Evolutionary conservation across 2,329 filamentous ascomycete genomes (phyloP).

Genomic region (Zarea fungicola): DNA sequence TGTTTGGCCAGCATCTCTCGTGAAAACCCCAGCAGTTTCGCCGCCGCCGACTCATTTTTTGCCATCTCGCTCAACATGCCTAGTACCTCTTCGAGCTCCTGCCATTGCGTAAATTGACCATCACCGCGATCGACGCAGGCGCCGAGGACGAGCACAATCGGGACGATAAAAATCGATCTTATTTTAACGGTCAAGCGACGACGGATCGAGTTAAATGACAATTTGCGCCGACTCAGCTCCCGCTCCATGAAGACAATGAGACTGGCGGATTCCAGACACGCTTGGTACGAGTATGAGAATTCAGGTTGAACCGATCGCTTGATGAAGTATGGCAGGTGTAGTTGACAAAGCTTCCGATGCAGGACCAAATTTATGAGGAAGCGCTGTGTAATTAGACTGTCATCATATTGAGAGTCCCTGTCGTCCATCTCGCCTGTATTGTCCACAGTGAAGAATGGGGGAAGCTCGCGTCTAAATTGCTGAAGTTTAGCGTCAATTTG

Average conservation of each 20-base stretch:
- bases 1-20: background rate
- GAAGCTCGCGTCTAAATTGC: background rate
- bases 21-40: background rate
- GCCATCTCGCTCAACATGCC: background rate
- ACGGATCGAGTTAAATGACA: background rate
- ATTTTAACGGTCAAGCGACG: background rate
- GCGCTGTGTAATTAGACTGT: background rate
- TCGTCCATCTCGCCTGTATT: background rate
- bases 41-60: background rate
- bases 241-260: background rate
- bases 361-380: background rate
- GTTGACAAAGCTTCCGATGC: background rate
- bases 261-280: background rate
- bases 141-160: background rate
- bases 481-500: background rate
- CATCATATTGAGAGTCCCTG: background rate
- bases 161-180: background rate
- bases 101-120: background rate
- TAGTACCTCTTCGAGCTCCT: background rate
- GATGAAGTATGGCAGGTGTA: background rate
- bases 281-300: background rate
- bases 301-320: background rate
- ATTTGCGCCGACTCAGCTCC: background rate
- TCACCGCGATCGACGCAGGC: background rate
- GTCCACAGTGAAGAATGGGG: background rate